A percentile compares a stretch with the other conserved stretches of the same genome.
Conservation (phyloP, 768 basidiomycete species). For the Macrolepiota fuliginosa region DNA sequence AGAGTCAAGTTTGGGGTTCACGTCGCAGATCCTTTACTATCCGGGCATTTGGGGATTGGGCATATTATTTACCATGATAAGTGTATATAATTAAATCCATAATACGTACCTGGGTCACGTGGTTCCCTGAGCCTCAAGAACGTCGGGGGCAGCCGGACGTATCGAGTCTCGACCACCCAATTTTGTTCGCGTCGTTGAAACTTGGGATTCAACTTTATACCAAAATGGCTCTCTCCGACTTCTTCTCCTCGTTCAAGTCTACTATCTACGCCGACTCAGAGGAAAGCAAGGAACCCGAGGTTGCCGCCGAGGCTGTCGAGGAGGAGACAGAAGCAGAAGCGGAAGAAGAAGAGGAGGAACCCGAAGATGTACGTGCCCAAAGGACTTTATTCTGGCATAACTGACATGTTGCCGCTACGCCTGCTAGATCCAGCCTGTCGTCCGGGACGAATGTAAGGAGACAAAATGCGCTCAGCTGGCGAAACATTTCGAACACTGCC, state of each 20-base stretch:
- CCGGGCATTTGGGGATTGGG: too few species aligned
- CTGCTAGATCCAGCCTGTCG: conserved; percentile 57
- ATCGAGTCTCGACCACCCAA: neutral
- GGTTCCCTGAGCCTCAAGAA: neutral
- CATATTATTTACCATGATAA: too few species aligned
- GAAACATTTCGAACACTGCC: conserved; percentile 88
- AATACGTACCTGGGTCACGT: neutral
- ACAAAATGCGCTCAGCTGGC: conserved; percentile 65
- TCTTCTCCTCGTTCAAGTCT: conserved; percentile 46
- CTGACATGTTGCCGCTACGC: neutral
- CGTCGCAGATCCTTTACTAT: too few species aligned
- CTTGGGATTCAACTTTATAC: neutral
- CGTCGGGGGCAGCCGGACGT: neutral
- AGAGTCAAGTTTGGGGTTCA: too few species aligned
- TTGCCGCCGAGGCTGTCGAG: conserved; percentile 40
- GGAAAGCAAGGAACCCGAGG: conserved; percentile 56
- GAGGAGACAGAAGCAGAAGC: conserved; percentile 28
- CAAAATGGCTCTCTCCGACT: conserved; percentile 16
- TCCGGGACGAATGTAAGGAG: conserved; percentile 76
- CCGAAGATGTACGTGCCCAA: conserved; percentile 71
- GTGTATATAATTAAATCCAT: too few species aligned
- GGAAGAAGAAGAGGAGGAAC: conserved; percentile 41
- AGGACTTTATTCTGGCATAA: neutral
- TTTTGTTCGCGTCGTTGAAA: neutral
- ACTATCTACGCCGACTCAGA: conserved; percentile 44